These are phyloP conservation scores for Gaeumannomyces tritici DNA, from an alignment of 2,329 filamentous ascomycete genomes.

Conservation along the genomic window DNA sequence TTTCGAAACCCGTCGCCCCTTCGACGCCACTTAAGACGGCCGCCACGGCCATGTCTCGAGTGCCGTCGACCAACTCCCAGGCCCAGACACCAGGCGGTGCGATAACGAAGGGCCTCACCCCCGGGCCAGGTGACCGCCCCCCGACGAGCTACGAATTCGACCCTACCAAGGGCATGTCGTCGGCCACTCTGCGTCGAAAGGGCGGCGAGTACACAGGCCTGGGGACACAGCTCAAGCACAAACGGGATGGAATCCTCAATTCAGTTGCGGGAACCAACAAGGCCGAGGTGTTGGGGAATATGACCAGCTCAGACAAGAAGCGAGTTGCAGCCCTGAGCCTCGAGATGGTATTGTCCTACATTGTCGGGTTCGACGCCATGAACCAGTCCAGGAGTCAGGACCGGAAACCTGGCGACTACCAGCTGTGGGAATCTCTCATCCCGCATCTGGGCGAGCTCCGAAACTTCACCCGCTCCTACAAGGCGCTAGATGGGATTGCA, in stretches of 20 bases:
- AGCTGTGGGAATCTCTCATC: constrained; percentile 32
- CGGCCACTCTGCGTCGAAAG: constrained; percentile 22
- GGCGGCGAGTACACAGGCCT: constrained; percentile 27
- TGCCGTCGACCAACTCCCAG: constrained; percentile 42
- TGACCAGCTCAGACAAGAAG: constrained; percentile 25
- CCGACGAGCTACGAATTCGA: constrained; percentile 25
- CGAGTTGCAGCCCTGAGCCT: constrained; percentile 32
- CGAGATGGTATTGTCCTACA: constrained; percentile 42
- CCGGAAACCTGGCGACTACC: constrained; percentile 29
- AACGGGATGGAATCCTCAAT: constrained; percentile 35
- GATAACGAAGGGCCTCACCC: constrained; percentile 26
- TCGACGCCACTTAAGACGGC: constrained; percentile 41
- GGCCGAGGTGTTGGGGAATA: constrained; percentile 12
- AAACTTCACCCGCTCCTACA: constrained; percentile 24
- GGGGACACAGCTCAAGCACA: constrained; percentile 44
- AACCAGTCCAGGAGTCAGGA: constrained; percentile 34
- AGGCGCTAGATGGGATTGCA: constrained; percentile 27
- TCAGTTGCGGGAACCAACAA: constrained; percentile 9
- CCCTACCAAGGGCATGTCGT: constrained; percentile 12
- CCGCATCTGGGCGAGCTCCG: constrained; percentile 33
- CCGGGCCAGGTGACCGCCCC: constrained; percentile 27
- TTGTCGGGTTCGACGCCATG: constrained; percentile 41
- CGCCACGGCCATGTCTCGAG: constrained; percentile 38
- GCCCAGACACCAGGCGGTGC: constrained; percentile 38
- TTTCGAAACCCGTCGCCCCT: constrained; percentile 24